Percentiles rank a stretch among this genome's conserved stretches.
These are phyloP conservation scores for Thelonectria blattea DNA, from an alignment of 2,329 filamentous ascomycete genomes.

Conservation along the genomic window DNA sequence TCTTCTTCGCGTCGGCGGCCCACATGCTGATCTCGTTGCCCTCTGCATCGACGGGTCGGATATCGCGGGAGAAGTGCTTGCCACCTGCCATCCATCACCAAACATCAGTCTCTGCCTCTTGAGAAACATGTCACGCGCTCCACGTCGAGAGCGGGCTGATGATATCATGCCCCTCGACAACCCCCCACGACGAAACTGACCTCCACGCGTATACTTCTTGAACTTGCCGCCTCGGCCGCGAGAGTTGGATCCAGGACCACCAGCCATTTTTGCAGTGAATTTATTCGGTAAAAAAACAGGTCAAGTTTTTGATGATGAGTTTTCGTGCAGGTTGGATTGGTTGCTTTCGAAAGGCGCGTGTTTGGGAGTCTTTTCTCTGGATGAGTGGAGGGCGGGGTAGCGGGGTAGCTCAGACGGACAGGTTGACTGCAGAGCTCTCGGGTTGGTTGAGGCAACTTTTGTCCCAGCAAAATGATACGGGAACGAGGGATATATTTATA, in stretches of 20 bases:
- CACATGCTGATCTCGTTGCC: slow-evolving; percentile 91
- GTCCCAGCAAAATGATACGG: background rate
- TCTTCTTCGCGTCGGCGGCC: slow-evolving; percentile 63
- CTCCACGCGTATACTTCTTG: slow-evolving; percentile 90
- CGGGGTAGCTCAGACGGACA: slow-evolving; percentile 40
- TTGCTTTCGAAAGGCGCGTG: background rate
- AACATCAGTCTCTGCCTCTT: slow-evolving; percentile 23
- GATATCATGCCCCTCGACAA: slow-evolving; percentile 7
- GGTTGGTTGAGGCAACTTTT: slow-evolving; percentile 2
- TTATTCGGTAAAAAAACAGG: background rate
- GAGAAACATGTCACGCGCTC: background rate
- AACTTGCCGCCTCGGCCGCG: slow-evolving; percentile 92
- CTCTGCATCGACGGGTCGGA: slow-evolving; percentile 86
- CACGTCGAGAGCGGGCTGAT: background rate
- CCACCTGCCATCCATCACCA: slow-evolving; percentile 65
- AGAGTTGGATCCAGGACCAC: slow-evolving; percentile 56
- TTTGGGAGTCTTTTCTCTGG: slow-evolving; percentile 1
- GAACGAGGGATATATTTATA: background rate
- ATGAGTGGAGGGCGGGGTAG: slow-evolving; percentile 44
- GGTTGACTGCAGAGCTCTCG: slow-evolving; percentile 6
- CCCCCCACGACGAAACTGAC: slow-evolving; percentile 54
- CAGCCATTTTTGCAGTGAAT: slow-evolving; percentile 51
- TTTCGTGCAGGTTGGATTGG: slow-evolving; percentile 19
- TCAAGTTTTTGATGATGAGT: slow-evolving; percentile 11
- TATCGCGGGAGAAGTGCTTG: slow-evolving; percentile 92